These are phyloP conservation scores for Talaromyces rugulosus DNA, from an alignment of 2,329 filamentous ascomycete species.

Conservation along the genomic window DNA sequence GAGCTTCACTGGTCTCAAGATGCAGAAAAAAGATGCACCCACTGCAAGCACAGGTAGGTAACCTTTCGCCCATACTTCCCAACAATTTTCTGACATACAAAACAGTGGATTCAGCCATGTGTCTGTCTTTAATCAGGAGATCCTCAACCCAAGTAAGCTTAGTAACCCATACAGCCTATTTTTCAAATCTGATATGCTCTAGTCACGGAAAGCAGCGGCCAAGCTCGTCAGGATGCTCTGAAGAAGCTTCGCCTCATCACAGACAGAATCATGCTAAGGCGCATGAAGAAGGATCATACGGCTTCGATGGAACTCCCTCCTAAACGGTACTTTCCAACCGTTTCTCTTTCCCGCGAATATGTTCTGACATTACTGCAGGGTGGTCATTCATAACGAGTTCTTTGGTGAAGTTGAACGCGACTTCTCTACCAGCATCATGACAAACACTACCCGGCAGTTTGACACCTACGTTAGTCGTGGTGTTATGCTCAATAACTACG, in stretches of 20 bases:
- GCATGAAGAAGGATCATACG: slow-evolving; percentile 89
- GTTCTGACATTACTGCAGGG: slow-evolving; percentile 29
- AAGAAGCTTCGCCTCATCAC: slow-evolving; percentile 82
- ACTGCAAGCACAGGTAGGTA: slow-evolving; percentile 57
- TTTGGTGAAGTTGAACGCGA: slow-evolving; percentile 96
- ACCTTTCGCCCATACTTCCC: not conserved
- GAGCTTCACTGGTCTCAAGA: slow-evolving; percentile 79
- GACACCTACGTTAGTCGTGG: slow-evolving; percentile 93
- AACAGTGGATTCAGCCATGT: slow-evolving; percentile 60
- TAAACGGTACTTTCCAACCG: slow-evolving; percentile 58
- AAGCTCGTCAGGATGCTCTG: slow-evolving; percentile 66
- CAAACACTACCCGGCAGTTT: slow-evolving; percentile 79
- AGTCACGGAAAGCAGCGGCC: slow-evolving; percentile 52
- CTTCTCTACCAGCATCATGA: slow-evolving; percentile 94
- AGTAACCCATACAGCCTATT: slow-evolving; percentile 41
- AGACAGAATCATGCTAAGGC: slow-evolving; percentile 90
- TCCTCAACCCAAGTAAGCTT: slow-evolving; percentile 68
- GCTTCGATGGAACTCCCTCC: slow-evolving; percentile 94
- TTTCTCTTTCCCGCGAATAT: not conserved
- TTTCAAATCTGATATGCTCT: slow-evolving; percentile 27
- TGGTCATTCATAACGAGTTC: slow-evolving; percentile 88
- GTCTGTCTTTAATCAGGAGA: slow-evolving; percentile 89
- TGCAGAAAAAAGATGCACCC: slow-evolving; percentile 64
- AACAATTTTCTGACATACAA: slow-evolving; percentile 3
- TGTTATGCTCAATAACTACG: slow-evolving; percentile 94